Percentiles rank a stretch among this genome's conserved stretches.
Evolutionary conservation across 169 alveolate species (phyloP).

Genomic region (Toxoplasma gondii): DNA sequence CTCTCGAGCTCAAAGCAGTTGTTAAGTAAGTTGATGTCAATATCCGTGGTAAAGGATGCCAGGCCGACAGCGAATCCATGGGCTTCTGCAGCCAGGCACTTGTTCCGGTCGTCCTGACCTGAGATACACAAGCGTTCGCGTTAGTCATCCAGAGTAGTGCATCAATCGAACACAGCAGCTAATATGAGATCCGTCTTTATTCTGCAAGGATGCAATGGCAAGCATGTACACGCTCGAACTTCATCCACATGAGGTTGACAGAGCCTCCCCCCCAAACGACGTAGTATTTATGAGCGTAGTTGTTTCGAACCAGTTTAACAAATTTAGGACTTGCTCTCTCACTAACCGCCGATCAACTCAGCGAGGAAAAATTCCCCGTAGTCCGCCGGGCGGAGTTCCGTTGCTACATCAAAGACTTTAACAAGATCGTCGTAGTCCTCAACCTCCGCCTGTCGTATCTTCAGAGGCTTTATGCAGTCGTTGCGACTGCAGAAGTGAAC

Average conservation of each 20-base stretch:
- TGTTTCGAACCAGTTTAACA: too few relatives aligned
- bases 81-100: conserved; percentile 40
- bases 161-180: too few relatives aligned
- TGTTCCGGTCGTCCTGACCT: conserved; percentile 39
- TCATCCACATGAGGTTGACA: too few relatives aligned
- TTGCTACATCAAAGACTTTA: conserved; percentile 7
- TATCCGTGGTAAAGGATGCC: conserved; percentile 84
- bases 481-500: not conserved
- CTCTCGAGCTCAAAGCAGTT: conserved; percentile 68
- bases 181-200: too few relatives aligned
- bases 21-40: conserved; percentile 75
- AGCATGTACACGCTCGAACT: too few relatives aligned
- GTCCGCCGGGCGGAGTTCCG: conserved; percentile 31
- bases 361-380: conserved; percentile 57
- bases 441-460: conserved; percentile 29
- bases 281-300: too few relatives aligned
- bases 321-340: too few relatives aligned
- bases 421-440: conserved; percentile 45
- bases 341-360: conserved; percentile 49
- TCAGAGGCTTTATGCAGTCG: not conserved
- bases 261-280: too few relatives aligned
- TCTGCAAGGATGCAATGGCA: too few relatives aligned
- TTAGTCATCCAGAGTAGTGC: not conserved
- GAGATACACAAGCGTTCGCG: not conserved
- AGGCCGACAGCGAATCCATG: conserved; percentile 84